A percentile compares a stretch with the other conserved stretches of the same genome.
These are phyloP conservation scores for Thielaviopsis punctulata DNA, from an alignment of 2,329 filamentous ascomycete genomes.

Conservation along the genomic window DNA sequence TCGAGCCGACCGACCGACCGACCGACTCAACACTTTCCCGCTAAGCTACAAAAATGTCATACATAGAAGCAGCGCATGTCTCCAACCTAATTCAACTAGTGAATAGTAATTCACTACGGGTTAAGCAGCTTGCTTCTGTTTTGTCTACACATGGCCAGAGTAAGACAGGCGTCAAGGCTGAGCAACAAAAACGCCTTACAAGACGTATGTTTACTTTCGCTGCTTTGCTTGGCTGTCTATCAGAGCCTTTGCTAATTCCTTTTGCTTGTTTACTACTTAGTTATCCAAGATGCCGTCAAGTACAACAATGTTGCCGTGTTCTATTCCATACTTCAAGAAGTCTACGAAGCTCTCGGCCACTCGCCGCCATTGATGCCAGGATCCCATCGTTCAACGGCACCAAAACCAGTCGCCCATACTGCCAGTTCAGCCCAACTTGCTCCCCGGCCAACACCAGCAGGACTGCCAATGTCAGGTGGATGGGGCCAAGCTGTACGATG, in stretches of 20 bases:
- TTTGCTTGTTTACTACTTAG: constrained; percentile 16
- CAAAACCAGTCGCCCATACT: not conserved
- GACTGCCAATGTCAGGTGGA: not conserved
- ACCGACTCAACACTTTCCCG: too few species aligned
- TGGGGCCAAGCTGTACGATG: not conserved
- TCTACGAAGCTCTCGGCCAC: not conserved
- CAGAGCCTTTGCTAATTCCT: not conserved
- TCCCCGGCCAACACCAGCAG: not conserved
- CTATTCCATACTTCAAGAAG: constrained; percentile 20
- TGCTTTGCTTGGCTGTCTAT: not conserved
- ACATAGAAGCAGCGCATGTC: constrained; percentile 22
- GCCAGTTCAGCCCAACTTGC: not conserved
- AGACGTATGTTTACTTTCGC: constrained; percentile 41
- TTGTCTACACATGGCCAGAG: constrained; percentile 57
- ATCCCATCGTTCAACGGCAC: not conserved
- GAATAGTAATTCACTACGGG: constrained; percentile 29
- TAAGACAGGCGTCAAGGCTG: constrained; percentile 70
- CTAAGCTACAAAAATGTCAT: not conserved
- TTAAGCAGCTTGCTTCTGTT: constrained; percentile 56
- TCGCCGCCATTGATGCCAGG: not conserved
- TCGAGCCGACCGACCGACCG: too few species aligned
- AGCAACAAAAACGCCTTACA: constrained; percentile 63
- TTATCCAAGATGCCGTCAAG: constrained; percentile 24
- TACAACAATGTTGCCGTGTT: constrained; percentile 24
- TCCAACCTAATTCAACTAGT: constrained; percentile 27